phyloP scores from a whole-genome alignment of 257 asterid species.

The Scutellaria minor region DNA sequence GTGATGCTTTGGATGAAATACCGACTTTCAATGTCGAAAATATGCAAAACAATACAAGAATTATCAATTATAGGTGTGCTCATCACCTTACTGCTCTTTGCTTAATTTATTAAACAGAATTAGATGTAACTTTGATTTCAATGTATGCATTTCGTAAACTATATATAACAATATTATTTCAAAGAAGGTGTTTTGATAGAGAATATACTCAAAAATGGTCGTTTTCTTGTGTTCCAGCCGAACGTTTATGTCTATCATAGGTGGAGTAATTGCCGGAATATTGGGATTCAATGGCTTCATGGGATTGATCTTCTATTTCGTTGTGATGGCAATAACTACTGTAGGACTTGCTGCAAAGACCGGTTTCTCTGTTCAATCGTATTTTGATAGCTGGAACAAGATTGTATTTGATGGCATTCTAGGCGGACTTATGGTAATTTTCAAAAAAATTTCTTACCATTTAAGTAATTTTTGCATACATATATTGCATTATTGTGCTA shows the following conservation, averaged over 20 bases:
- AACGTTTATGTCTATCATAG: conserved; percentile 89
- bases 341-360: conserved; percentile 85
- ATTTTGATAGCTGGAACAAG: conserved; percentile 82
- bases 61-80: conserved; percentile 70
- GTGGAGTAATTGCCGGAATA: conserved; percentile 86
- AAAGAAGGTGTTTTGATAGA: neutral
- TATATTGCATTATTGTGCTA: conserved; percentile 25
- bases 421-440: conserved; percentile 83
- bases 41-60: conserved; percentile 70
- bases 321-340: conserved; percentile 80
- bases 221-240: conserved; percentile 58
- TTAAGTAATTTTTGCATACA: conserved; percentile 5
- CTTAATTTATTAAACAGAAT: too few relatives aligned
- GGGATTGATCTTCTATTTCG: conserved; percentile 77
- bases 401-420: conserved; percentile 76
- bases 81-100: conserved; percentile 2
- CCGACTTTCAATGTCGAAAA: conserved; percentile 74
- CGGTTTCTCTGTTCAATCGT: conserved; percentile 70
- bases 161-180: neutral
- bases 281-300: conserved; percentile 72
- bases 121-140: too few relatives aligned
- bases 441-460: neutral
- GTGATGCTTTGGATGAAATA: conserved; percentile 57
- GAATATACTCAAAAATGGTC: conserved; percentile 29
- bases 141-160: neutral